Evolutionary conservation across 192 early-diverging fungal species (phyloP), one percentile per base, ranked within the genome.

Genomic region (Coemansia sp.): DNA sequence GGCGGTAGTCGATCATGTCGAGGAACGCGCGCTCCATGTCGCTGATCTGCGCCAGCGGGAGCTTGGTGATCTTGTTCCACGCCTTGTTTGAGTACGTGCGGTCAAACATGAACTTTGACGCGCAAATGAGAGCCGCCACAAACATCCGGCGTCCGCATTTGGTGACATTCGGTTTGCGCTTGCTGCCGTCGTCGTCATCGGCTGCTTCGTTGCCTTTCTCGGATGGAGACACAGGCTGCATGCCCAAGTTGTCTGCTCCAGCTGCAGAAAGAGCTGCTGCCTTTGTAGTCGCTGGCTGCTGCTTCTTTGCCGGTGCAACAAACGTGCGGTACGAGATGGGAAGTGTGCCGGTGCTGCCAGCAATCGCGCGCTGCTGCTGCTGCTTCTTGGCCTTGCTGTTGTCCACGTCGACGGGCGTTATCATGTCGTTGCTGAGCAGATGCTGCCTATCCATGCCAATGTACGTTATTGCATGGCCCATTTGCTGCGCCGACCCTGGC

Each of bases 71-170:
- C 77, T 90, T 91, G 51, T 92, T 80, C 95, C 95, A 97, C 0
- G 92, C 88, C 63, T 84, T 85, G 86, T 93, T 95, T 15, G 87
- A 85, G 81, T 93, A 97, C 51, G 88, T 89, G 63, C 88, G 89
- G 84, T 97, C 95, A 46, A 87, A 87, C 53, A 91, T 86, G 68
- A 89, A 94, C 77, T 97, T 97, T 57, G 92, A 92, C 11, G 95
- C 92, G 21, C 92, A 76, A 60, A 97, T 90, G 21, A 97, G 78
- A 0, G 93, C 85, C 26, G 91, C 88, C 30, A 94, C 76, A 81
- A 94, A 95, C 86, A 95, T 88, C 69, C 92, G 88, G 57, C 92
- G 89, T 11, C 88, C 90, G 60, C 89, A 91, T 65, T 84, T 81
- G 30, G 90, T 81, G 18, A 84, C 77, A 43, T 87, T 85, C 39